Evolutionary conservation across 1,284 basidiomycete species (phyloP), one percentile per base, ranked within the genome.

Genomic region (Puccinia triticina): DNA sequence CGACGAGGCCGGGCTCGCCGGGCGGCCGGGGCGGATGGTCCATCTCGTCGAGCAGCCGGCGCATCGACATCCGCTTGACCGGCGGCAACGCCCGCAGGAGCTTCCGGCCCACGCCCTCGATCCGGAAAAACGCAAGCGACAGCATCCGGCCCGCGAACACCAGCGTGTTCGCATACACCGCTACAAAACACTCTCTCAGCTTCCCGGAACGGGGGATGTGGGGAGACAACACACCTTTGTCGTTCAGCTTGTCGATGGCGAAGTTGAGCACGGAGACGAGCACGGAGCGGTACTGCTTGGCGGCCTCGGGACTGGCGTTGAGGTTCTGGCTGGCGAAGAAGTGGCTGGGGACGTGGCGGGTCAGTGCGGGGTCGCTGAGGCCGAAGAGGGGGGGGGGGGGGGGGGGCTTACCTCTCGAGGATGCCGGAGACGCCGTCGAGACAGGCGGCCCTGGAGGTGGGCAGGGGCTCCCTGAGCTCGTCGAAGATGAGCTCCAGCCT

Each of bases 81-180:
- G 85, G 84, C 7, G 88, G 89, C 12, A 89, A 86, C 0, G 89
- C 88, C 12, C 88, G 86, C 4, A 89, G 86, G 0, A 89, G 87
- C 85, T 89, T 89, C 59, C 88, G 86, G 0, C 87, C 89, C 14
- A 89, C 88, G 40, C 89, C 89, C 23, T 89, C 89, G 64, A 89
- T 85, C 37, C 88, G 86, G 86, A 89, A 89, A 86, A 89, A 89
- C 5, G 89, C 88, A 80, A 89, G 88, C 0, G 89, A 88, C 87
- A 88, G 85, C 87, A 89, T 84, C 84, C 87, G 85, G 1, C 89
- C 89, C 21, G 88, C 88, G 85, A 89, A 89, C 46, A 88, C 85
- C 37, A 89, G 86, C 7, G 88, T 89, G 84, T 89, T 89, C 83
- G 89, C 89, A 85, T 89, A 89, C 16, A 89, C 89, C 40, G 86